Conservation (phyloP, 176 grass and related monocot species). For the Bothriochloa decipiens region DNA sequence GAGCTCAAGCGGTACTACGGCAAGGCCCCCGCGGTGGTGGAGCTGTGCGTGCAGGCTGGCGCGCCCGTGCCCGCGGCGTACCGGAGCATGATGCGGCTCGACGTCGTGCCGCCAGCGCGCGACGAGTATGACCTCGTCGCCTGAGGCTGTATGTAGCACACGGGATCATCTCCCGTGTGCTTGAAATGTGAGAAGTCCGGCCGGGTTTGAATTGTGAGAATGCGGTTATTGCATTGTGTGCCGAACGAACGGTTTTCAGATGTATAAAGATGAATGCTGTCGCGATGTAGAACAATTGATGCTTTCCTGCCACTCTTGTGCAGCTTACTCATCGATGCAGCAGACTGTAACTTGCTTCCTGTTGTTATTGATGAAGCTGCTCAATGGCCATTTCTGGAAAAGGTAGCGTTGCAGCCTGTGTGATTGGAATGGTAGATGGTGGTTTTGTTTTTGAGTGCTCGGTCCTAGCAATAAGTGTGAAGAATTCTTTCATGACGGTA, state of each 20-base stretch:
- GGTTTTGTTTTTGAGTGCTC: not conserved
- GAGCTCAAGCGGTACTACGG: slow-evolving; percentile 83
- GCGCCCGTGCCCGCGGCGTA: slow-evolving; percentile 46
- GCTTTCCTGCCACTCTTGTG: not conserved
- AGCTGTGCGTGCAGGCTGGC: slow-evolving; percentile 61
- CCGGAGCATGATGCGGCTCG: slow-evolving; percentile 69
- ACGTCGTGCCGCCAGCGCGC: slow-evolving; percentile 58
- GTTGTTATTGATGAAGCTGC: not conserved
- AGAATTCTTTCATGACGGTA: not conserved
- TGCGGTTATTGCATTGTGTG: too few species aligned
- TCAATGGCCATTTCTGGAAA: not conserved
- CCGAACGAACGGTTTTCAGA: too few species aligned
- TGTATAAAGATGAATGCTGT: not conserved
- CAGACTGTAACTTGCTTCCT: not conserved
- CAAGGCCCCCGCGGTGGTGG: slow-evolving; percentile 66
- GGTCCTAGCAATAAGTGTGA: not conserved
- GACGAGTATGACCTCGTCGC: slow-evolving; percentile 79
- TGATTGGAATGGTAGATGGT: not conserved
- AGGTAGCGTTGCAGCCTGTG: not conserved
- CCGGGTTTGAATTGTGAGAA: too few species aligned
- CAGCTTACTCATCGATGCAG: not conserved
- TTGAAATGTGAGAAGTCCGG: not conserved
- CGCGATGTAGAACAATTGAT: not conserved
- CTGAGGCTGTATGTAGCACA: slow-evolving; percentile 1
- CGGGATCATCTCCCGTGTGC: not conserved